These are phyloP conservation scores for Aechmea fasciata DNA, from an alignment of 176 grass and related monocot species.

Conservation along the genomic window DNA sequence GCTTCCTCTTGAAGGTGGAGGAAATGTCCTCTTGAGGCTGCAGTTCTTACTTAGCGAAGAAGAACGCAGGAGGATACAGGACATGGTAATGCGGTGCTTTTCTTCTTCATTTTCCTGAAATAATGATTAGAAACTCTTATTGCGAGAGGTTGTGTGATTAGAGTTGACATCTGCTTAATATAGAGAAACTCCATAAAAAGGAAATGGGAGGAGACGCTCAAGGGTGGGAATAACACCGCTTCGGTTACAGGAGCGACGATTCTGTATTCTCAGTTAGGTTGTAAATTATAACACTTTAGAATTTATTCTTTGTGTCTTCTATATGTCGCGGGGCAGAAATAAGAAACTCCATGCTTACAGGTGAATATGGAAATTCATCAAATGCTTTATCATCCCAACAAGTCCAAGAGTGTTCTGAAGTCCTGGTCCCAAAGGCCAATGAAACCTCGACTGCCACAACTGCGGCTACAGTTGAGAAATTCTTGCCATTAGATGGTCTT, in stretches of 20 bases:
- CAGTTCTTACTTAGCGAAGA: constrained; percentile 34
- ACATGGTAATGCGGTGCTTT: constrained; percentile 26
- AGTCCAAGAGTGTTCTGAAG: constrained; percentile 10
- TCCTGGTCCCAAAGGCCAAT: neutral
- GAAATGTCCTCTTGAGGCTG: constrained; percentile 22
- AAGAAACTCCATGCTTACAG: neutral
- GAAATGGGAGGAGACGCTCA: constrained; percentile 23
- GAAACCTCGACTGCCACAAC: neutral
- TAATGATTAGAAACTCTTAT: neutral
- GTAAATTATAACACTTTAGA: neutral
- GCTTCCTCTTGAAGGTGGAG: constrained; percentile 25
- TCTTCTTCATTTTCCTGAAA: constrained; percentile 4
- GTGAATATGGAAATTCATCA: neutral
- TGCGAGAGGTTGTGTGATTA: constrained; percentile 7
- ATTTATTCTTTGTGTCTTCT: too few relatives aligned
- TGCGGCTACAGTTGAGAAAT: neutral
- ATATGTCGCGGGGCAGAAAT: too few relatives aligned
- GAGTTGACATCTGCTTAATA: constrained; percentile 11
- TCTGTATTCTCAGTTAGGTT: neutral
- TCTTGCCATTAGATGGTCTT: neutral
- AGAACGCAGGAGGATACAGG: constrained; percentile 24
- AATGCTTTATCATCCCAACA: neutral
- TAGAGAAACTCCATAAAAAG: constrained; percentile 39
- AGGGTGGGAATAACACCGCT: constrained; percentile 14
- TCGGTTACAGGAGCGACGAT: neutral